phyloP scores from a whole-genome alignment of 371 early-diverging fungal species.

The Syncephalis plumigaleata region DNA sequence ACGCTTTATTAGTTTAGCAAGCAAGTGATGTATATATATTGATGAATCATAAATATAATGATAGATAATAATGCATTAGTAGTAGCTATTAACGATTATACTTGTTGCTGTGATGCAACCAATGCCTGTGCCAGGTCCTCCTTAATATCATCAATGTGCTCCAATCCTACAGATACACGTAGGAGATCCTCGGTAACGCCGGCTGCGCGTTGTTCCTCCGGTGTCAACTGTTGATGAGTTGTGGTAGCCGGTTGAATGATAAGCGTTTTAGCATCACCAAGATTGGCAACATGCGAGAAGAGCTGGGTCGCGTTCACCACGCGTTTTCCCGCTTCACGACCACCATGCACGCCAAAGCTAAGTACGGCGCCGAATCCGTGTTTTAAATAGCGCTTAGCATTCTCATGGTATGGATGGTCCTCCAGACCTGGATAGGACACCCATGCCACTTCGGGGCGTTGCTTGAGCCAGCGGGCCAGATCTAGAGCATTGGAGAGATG shows the following conservation, averaged over 20 bases:
- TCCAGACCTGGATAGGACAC: slow-evolving; percentile 72
- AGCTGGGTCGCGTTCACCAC: slow-evolving; percentile 61
- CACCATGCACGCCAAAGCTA: slow-evolving; percentile 69
- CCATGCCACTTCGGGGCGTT: slow-evolving; percentile 55
- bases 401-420: slow-evolving; percentile 43
- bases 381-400: slow-evolving; percentile 57
- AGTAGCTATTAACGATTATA: no score
- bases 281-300: slow-evolving; percentile 57
- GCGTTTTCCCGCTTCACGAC: slow-evolving; percentile 21
- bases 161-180: slow-evolving; percentile 72
- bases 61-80: no score
- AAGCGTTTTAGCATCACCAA: slow-evolving; percentile 77
- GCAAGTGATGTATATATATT: no score
- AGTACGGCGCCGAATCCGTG: slow-evolving; percentile 72
- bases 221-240: slow-evolving; percentile 70
- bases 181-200: slow-evolving; percentile 73
- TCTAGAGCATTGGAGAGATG: slow-evolving; percentile 57
- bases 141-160: slow-evolving; percentile 84
- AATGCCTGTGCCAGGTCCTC: slow-evolving; percentile 46
- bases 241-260: slow-evolving; percentile 72
- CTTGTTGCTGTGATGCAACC: neutral
- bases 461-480: slow-evolving; percentile 59
- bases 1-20: no score
- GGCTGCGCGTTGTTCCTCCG: slow-evolving; percentile 50
- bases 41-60: no score